Evolutionary conservation across 2,329 filamentous ascomycete species (phyloP).

Genomic region (Kalaharituber pfeilii): DNA sequence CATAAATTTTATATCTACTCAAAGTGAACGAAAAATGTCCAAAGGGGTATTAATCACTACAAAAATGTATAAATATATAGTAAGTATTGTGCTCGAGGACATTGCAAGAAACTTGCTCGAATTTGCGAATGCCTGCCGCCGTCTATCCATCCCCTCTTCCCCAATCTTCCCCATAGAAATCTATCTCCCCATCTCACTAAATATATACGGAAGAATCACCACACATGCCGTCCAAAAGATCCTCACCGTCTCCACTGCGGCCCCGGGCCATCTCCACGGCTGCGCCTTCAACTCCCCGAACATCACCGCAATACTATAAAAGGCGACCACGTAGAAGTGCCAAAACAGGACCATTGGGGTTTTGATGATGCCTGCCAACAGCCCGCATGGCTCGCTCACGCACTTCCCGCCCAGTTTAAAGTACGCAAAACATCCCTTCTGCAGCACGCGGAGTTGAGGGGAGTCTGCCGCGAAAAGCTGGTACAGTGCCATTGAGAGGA

Average conservation of each 20-base stretch:
- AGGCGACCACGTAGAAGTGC: conserved; percentile 89
- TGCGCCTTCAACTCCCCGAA: conserved; percentile 32
- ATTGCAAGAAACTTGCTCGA: too few species aligned
- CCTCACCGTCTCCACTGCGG: conserved; percentile 45
- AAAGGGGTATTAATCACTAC: too few species aligned
- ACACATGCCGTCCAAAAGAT: conserved; percentile 66
- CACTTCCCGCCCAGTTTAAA: conserved; percentile 58
- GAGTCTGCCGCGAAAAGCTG: conserved; percentile 73
- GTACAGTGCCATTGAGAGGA: conserved; percentile 90
- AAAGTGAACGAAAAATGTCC: too few species aligned
- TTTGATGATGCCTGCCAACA: conserved; percentile 66
- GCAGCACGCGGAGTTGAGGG: conserved; percentile 57
- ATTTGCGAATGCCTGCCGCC: too few species aligned
- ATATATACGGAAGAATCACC: conserved; percentile 70
- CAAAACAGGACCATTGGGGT: conserved; percentile 62
- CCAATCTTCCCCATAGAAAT: background rate
- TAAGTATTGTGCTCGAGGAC: too few species aligned
- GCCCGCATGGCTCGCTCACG: conserved; percentile 59
- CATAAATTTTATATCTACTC: too few species aligned
- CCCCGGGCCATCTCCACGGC: conserved; percentile 42
- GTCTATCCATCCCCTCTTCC: background rate
- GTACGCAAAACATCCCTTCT: conserved; percentile 82
- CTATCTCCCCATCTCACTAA: conserved; percentile 36
- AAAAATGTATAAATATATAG: too few species aligned
- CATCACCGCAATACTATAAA: conserved; percentile 64